Evolutionary conservation across 73 alveolate species (phyloP).

Genomic region (Vitrella brassicaformis): DNA sequence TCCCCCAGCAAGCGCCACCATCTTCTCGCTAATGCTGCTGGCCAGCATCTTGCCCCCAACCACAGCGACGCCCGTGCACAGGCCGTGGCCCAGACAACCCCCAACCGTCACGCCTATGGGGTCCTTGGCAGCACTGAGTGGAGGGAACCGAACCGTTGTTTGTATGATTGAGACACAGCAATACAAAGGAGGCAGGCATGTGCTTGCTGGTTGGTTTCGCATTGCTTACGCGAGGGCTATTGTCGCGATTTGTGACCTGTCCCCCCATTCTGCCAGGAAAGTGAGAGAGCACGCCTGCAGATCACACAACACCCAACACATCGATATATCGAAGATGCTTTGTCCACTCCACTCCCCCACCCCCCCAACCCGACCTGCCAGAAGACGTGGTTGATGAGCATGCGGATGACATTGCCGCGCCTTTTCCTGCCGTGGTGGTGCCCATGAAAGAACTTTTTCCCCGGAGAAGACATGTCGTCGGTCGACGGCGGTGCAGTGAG

Average conservation of each 20-base stretch:
- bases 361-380: no score
- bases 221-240: conserved; percentile 44
- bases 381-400: not conserved
- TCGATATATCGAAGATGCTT: no score
- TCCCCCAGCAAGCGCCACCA: conserved; percentile 41
- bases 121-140: no score
- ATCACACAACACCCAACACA: not conserved
- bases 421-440: not conserved
- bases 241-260: conserved; percentile 45
- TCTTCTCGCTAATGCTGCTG: conserved; percentile 28
- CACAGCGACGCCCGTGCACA: conserved; percentile 41
- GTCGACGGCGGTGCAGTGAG: not conserved
- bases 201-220: no score
- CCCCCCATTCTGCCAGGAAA: conserved; percentile 53
- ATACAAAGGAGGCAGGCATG: no score
- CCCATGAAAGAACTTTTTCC: no score
- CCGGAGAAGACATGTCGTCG: not conserved
- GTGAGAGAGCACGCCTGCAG: conserved; percentile 18
- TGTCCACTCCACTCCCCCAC: not conserved
- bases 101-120: conserved; percentile 36
- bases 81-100: conserved; percentile 35
- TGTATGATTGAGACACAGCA: no score
- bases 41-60: conserved; percentile 43
- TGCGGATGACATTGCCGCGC: not conserved
- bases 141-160: no score